Evolutionary conservation across 1,284 basidiomycete species (phyloP).

Genomic region (Mycosarcoma mackinlayi): DNA sequence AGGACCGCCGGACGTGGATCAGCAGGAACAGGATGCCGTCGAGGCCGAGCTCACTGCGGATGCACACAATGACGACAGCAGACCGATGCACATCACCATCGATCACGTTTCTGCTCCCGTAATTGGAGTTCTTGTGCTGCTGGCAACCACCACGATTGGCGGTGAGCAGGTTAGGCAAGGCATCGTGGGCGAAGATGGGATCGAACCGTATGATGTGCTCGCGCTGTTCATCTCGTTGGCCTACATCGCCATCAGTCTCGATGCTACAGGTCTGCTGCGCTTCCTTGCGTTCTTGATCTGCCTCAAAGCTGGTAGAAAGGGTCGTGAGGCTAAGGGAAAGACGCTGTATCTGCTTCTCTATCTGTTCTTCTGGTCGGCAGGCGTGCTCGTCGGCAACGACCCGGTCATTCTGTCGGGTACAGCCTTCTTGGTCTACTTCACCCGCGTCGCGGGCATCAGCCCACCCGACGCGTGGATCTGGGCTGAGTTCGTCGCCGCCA

Average conservation of each 20-base stretch:
- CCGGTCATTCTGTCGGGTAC: constrained; percentile 74
- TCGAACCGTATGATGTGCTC: constrained; percentile 92
- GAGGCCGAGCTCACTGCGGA: constrained; percentile 13
- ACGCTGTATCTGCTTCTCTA: constrained; percentile 83
- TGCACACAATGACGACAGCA: background rate
- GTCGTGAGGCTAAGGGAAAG: constrained; percentile 65
- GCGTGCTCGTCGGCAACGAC: constrained; percentile 84
- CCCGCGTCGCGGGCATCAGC: constrained; percentile 75
- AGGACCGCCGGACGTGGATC: constrained; percentile 18
- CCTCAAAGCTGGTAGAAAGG: constrained; percentile 48
- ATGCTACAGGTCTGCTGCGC: constrained; percentile 86
- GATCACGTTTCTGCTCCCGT: constrained; percentile 73
- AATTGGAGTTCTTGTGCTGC: constrained; percentile 80
- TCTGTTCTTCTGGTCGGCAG: constrained; percentile 80
- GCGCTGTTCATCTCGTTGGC: constrained; percentile 91
- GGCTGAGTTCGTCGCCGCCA: constrained; percentile 79
- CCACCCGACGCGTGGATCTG: constrained; percentile 77
- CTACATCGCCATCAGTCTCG: constrained; percentile 92
- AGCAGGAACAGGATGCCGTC: constrained; percentile 31
- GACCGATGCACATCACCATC: constrained; percentile 35
- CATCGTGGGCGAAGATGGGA: constrained; percentile 76
- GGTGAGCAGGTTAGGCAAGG: constrained; percentile 77
- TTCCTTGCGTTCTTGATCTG: constrained; percentile 75
- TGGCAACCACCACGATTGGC: constrained; percentile 80
- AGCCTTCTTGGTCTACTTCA: constrained; percentile 86